A percentile compares a stretch with the other conserved stretches of the same genome.
Conservation (phyloP, 805 yeast genomes). For the Candida pseudofarinosa region DNA sequence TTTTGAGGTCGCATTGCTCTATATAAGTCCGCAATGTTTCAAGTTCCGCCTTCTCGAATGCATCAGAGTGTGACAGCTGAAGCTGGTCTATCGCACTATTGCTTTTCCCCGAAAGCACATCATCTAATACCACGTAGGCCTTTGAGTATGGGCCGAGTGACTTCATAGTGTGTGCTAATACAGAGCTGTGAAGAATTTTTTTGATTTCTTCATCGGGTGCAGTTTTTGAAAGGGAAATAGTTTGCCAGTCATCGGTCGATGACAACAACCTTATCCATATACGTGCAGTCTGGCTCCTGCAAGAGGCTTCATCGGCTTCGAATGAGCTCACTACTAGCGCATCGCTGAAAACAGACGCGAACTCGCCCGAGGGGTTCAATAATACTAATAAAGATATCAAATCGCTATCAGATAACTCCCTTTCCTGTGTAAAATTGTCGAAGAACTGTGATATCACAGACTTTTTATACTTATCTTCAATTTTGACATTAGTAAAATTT, state of each 20-base stretch:
- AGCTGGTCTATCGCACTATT: neutral
- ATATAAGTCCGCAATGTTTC: conserved; percentile 2
- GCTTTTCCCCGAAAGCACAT: conserved; percentile 9
- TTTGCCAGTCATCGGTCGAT: conserved; percentile 49
- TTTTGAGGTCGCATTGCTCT: conserved; percentile 2
- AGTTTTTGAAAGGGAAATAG: conserved; percentile 29
- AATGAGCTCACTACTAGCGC: conserved; percentile 52
- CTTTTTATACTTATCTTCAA: conserved; percentile 9
- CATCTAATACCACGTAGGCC: conserved; percentile 10
- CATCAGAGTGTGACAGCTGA: neutral
- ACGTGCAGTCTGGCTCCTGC: conserved; percentile 16
- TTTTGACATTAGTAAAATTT: conserved; percentile 13
- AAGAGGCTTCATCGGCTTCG: conserved; percentile 21
- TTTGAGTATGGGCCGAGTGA: conserved; percentile 17
- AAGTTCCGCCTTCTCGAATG: conserved; percentile 2
- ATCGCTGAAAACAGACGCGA: conserved; percentile 22
- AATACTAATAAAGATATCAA: conserved; percentile 51
- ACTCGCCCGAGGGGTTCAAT: conserved; percentile 27
- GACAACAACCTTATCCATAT: conserved; percentile 60
- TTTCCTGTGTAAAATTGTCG: conserved; percentile 29
- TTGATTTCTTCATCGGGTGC: conserved; percentile 41
- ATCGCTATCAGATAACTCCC: conserved; percentile 39
- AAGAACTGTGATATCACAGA: conserved; percentile 20
- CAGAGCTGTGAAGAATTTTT: conserved; percentile 36
- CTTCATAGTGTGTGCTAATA: conserved; percentile 41